phyloP scores from a whole-genome alignment of 176 grass and related monocot species.

The Oropetium thomaeum region DNA sequence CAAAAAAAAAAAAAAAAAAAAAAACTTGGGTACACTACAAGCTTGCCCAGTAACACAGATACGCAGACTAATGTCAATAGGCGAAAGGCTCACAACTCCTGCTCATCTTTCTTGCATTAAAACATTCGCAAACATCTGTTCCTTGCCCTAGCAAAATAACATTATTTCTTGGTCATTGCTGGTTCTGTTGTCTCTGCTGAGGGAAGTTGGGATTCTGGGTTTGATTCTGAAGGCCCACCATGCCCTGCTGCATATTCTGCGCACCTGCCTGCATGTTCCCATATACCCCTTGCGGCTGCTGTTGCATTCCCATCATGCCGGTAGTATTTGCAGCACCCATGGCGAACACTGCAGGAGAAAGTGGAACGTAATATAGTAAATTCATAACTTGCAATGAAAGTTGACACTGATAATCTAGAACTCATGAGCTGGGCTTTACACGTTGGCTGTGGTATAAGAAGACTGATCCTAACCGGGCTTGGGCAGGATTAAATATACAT shows the following conservation, averaged over 20 bases:
- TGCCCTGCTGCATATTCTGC: conserved; percentile 81
- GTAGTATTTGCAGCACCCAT: conserved; percentile 63
- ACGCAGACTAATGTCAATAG: neutral
- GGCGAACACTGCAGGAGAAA: conserved; percentile 62
- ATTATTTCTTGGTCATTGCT: conserved; percentile 42
- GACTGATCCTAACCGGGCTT: no score
- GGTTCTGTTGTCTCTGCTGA: conserved; percentile 87
- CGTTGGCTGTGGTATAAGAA: no score
- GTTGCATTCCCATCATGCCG: conserved; percentile 79
- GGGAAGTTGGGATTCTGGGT: conserved; percentile 73
- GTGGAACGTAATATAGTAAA: neutral
- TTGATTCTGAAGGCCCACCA: conserved; percentile 73
- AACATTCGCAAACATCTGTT: neutral
- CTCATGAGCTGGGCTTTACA: no score
- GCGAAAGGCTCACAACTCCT: neutral
- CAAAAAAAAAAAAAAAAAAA: no score
- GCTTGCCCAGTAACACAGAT: neutral
- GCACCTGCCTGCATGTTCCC: conserved; percentile 64
- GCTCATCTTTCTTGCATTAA: neutral
- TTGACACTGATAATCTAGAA: no score
- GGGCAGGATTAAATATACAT: no score
- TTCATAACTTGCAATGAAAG: neutral
- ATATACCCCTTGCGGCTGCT: conserved; percentile 80
- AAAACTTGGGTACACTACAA: no score
- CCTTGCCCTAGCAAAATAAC: neutral